Base-by-base conservation (phyloP, 116 monocot genomes). In the Papilionanthe hybrid region DNA sequence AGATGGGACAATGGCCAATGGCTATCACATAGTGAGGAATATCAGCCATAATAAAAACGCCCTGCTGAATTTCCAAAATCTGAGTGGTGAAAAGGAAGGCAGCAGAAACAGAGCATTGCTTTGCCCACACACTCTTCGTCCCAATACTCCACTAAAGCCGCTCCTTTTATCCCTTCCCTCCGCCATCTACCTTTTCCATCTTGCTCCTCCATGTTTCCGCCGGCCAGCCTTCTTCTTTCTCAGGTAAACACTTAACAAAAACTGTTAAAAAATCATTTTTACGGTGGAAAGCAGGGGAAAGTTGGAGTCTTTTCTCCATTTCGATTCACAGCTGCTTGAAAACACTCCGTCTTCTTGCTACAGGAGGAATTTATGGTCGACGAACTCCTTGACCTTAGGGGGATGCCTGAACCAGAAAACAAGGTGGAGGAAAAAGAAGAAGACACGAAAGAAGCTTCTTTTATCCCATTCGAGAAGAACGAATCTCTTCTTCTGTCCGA, bases 301-400 rank as follows among this genome's bases (percentile, higher is more conserved):
- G n/a, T 20, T 23, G 65, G 37, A 2, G 37, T 37, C 1, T 37
- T 37, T 37, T 37, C 37, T 4, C 37, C 37, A 37, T 37, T 37
- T 37, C 37, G 37, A 37, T 37, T 37, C 37, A 37, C 37, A 37
- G 37, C 37, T 37, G 4, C 1, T 20, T 22, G 17, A 42, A 75
- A 45, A 13, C 7, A 45, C 5, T 78, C 58, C 32, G 6, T 29
- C 56, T 75, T 56, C 41, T 18, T 77, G 29, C n/a, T 79, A 45
- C 78, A 71, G 25, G 45, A 4, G 27, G 72, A 77, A 77, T 86
- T 86, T 81, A 75, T 78, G 20, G 80, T 90, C 19, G 90, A 90
- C 65, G 90, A 90, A 41, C 75, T 90, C 9, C 85, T 90, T 43
- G 81, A 87, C 81, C 81, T 84, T 12, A 83, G 75, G 42, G 83